Evolutionary conservation across 2,329 filamentous ascomycete genomes (phyloP).

Genomic region (Paecilomyces variotii): DNA sequence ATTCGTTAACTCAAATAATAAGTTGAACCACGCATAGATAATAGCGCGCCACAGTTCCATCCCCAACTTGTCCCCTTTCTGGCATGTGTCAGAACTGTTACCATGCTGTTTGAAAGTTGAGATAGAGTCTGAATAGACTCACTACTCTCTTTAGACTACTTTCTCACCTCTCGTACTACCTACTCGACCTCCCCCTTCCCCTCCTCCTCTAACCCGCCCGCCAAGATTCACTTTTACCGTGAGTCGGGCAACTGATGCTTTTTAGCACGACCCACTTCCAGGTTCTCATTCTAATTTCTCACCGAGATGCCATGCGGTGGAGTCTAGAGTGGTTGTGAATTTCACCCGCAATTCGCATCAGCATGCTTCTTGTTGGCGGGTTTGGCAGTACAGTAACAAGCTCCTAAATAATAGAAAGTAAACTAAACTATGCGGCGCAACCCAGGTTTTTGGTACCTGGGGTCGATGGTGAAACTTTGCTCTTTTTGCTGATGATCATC

Average conservation of each 20-base stretch:
- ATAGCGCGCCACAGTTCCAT: background rate
- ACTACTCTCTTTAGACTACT: too few species aligned
- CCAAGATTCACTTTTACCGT: background rate
- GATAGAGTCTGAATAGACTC: too few species aligned
- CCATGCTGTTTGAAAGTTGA: background rate
- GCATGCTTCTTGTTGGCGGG: background rate
- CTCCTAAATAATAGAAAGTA: too few species aligned
- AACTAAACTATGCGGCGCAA: too few species aligned
- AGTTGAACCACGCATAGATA: background rate
- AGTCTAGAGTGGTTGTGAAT: background rate
- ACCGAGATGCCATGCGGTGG: background rate
- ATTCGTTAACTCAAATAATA: background rate
- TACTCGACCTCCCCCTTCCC: too few species aligned
- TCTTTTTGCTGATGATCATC: too few species aligned
- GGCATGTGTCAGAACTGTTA: background rate
- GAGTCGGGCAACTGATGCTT: background rate
- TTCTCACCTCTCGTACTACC: too few species aligned
- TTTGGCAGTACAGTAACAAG: too few species aligned
- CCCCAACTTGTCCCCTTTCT: background rate
- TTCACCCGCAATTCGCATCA: background rate
- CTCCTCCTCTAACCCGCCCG: background rate
- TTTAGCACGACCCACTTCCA: background rate
- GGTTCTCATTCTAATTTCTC: background rate
- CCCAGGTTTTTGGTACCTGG: too few species aligned
- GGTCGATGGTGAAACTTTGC: too few species aligned